Evolutionary conservation across 2,329 filamentous ascomycete species (phyloP).

Genomic region (Phaeosphaeria sp.): DNA sequence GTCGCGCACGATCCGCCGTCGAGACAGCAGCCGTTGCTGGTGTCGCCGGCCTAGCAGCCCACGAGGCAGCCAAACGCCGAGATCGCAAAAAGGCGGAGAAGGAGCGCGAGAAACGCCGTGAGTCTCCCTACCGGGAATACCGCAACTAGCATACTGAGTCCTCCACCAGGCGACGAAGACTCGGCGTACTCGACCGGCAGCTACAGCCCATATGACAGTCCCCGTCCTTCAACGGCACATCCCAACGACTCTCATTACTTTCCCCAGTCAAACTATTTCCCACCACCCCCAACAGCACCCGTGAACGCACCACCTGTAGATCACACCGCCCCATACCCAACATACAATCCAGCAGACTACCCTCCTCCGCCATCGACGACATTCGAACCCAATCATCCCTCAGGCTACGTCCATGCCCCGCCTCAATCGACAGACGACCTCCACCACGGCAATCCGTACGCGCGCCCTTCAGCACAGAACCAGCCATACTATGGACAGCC

Average conservation of each 20-base stretch:
- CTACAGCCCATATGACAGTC: slow-evolving; percentile 35
- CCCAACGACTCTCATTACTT: slow-evolving; percentile 49
- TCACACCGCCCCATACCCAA: slow-evolving; percentile 32
- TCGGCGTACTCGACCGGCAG: slow-evolving; percentile 43
- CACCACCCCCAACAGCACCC: slow-evolving; percentile 52
- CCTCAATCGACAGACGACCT: slow-evolving; percentile 27
- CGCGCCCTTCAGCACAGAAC: slow-evolving; percentile 26
- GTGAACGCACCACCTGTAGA: slow-evolving; percentile 20
- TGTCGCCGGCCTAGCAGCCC: slow-evolving; percentile 63
- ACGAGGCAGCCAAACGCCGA: slow-evolving; percentile 63
- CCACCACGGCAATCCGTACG: slow-evolving; percentile 38
- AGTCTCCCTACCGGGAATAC: slow-evolving; percentile 38
- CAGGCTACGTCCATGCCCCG: slow-evolving; percentile 38
- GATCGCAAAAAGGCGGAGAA: slow-evolving; percentile 64
- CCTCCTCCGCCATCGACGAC: slow-evolving; percentile 34
- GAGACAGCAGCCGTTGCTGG: slow-evolving; percentile 65
- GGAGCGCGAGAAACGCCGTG: slow-evolving; percentile 59
- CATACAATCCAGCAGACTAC: slow-evolving; percentile 55
- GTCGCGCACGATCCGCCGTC: slow-evolving; percentile 59
- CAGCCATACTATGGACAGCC: slow-evolving; percentile 43
- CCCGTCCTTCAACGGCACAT: slow-evolving; percentile 43
- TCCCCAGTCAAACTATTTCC: slow-evolving; percentile 57
- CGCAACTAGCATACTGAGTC: slow-evolving; percentile 26
- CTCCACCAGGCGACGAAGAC: slow-evolving; percentile 42
- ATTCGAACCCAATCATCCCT: slow-evolving; percentile 36